These are phyloP conservation scores for Pichia sp. DNA, from an alignment of 1,139 yeast species.

Conservation along the genomic window DNA sequence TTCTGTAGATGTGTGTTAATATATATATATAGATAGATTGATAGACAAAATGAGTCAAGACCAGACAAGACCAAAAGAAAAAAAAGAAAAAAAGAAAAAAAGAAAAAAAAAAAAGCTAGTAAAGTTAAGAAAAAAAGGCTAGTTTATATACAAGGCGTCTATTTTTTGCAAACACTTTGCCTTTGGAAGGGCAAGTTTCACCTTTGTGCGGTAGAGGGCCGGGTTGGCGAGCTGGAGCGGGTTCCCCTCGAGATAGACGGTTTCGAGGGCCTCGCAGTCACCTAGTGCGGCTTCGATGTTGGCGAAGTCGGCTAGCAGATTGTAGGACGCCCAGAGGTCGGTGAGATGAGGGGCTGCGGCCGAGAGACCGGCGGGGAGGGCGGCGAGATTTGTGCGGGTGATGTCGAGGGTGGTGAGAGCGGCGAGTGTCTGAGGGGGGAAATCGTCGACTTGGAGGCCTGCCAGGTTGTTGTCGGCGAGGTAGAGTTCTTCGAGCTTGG, in stretches of 20 bases:
- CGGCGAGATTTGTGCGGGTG: not conserved
- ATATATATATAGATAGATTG: no score
- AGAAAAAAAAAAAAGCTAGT: not conserved
- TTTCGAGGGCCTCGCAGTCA: conserved; percentile 59
- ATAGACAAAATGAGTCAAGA: no score
- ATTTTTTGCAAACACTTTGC: conserved; percentile 78
- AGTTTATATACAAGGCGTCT: conserved; percentile 68
- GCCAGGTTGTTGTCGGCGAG: not conserved
- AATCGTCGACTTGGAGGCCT: not conserved
- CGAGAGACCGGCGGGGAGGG: not conserved
- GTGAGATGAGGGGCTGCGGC: conserved; percentile 33
- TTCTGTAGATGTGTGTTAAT: no score
- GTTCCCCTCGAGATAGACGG: conserved; percentile 93
- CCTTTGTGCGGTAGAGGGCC: conserved; percentile 79
- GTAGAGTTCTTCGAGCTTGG: not conserved
- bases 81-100: no score
- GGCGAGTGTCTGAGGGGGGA: not conserved
- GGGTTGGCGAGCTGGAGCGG: conserved; percentile 71
- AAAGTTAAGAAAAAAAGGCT: not conserved
- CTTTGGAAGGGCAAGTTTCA: conserved; percentile 65
- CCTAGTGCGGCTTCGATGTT: conserved; percentile 64
- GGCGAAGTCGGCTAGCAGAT: conserved; percentile 59
- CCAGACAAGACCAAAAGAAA: no score
- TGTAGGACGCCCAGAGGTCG: conserved; percentile 91
- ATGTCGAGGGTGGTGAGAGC: not conserved